These are phyloP conservation scores for Geranomyces michiganensis DNA, from an alignment of 192 early-diverging fungal genomes.

Conservation along the genomic window DNA sequence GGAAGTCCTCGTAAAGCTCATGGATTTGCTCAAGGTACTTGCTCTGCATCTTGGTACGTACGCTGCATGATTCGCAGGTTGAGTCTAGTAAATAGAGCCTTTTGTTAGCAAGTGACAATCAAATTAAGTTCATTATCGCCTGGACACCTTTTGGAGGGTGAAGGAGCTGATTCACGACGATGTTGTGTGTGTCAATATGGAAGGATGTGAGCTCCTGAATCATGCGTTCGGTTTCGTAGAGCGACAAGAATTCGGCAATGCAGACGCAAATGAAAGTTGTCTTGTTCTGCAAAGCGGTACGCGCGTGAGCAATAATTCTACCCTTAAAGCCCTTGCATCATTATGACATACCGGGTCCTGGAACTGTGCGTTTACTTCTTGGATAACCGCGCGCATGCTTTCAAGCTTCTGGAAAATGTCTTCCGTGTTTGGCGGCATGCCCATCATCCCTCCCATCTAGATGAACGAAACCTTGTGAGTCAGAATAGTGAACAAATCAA, in stretches of 20 bases:
- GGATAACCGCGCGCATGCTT: conserved; percentile 93
- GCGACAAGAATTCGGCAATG: conserved; percentile 98
- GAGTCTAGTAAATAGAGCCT: conserved; percentile 39
- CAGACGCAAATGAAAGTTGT: conserved; percentile 99
- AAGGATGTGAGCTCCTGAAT: conserved; percentile 98
- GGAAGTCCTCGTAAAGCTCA: conserved; percentile 99
- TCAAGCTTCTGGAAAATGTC: conserved; percentile 96
- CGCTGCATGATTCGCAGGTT: conserved; percentile 72
- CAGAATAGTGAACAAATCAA: not conserved
- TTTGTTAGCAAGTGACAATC: no score
- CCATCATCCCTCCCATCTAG: conserved; percentile 89
- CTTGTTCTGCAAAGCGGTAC: conserved; percentile 66
- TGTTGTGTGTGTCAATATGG: conserved; percentile 99
- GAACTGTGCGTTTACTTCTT: conserved; percentile 99
- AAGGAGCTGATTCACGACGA: conserved; percentile 97
- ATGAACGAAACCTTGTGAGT: not conserved
- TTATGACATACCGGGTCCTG: conserved; percentile 85
- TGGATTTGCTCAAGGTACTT: conserved; percentile 99
- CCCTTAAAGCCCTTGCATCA: not conserved
- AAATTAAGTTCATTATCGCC: no score
- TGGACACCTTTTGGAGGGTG: conserved; percentile 90
- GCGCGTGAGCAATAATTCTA: not conserved
- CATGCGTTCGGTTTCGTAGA: conserved; percentile 99
- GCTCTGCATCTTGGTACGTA: conserved; percentile 96
- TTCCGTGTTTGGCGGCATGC: conserved; percentile 69